Base-by-base conservation (phyloP, 192 early-diverging fungal genomes). In the Coemansia pectinata region DNA sequence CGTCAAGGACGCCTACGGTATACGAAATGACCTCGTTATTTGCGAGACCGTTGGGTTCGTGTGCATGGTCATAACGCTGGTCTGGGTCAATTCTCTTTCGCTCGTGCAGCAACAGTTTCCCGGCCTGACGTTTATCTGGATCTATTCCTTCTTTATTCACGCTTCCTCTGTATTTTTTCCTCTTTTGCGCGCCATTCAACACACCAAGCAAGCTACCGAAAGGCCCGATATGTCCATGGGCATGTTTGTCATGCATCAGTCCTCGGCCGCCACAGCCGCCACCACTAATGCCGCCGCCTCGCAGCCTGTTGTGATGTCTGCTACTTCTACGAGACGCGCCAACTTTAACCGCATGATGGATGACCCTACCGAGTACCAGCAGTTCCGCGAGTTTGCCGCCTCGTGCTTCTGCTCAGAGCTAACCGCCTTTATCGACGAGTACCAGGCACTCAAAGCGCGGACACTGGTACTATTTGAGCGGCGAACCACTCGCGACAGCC, bases 11-110 rank as follows among this genome's bases (percentile, higher is more conserved):
- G 86, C 86, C 12, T 87, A 85, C 27, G 87, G 87, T 40, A 86
- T 90, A 44, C 69, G 85, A 23, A 81, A 76, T 36, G 88, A 90
- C 47, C 77, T 90, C 50, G 75, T 85, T 42, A 72, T 84, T n/a
- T 77, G 77, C 52, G 75, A 84, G 2, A 53, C 74, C 0, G 76
- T 87, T 34, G 84, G 85, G 5, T 40, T 83, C 1, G 68, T 82
- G 3, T 75, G 72, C 6, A 72, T 82, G 27, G 21, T 75, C 3
- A n/a, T 80, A 0, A 86, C 70, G 44, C 65, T 89, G 31, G 36
- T 83, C 8, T 78, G 87, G 68, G 70, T 71, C 1, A 58, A 69
- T 15, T 57, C 29, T n/a, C 64, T 76, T 6, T 55, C 63, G 1
- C 68, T 52, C 25, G 45, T 67, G 8, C 77, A 74, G 59, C 72